Conservation (phyloP, 345 rosid genomes). For the Pugionium dolabratum region DNA sequence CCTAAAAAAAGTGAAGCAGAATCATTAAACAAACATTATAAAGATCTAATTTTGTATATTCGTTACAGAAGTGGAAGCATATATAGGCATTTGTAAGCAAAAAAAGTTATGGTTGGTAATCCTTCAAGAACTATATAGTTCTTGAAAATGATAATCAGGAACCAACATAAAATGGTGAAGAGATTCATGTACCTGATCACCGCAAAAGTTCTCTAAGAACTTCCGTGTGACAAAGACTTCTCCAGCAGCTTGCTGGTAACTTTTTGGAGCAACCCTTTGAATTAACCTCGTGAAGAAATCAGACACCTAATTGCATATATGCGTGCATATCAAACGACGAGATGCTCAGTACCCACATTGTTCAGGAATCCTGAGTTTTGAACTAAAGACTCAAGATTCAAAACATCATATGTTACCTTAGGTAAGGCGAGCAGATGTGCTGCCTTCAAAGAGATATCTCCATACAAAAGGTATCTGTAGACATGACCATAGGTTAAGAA, state of each 20-base stretch:
- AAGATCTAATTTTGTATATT: not conserved
- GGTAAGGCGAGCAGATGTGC: slow-evolving; percentile 87
- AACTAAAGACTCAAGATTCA: slow-evolving; percentile 3
- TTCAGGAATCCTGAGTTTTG: slow-evolving; percentile 3
- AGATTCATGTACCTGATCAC: slow-evolving; percentile 73
- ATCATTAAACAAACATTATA: slow-evolving; percentile 6
- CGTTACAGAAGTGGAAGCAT: too few relatives aligned
- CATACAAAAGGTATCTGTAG: slow-evolving; percentile 84
- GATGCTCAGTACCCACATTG: not conserved
- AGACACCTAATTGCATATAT: slow-evolving; percentile 59
- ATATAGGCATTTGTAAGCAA: too few relatives aligned
- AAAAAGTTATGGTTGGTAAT: not conserved
- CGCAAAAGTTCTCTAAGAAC: slow-evolving; percentile 88
- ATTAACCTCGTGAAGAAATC: slow-evolving; percentile 84
- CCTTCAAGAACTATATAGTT: not conserved
- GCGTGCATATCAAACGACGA: not conserved
- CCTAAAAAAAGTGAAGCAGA: slow-evolving; percentile 44
- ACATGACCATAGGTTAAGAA: slow-evolving; percentile 1
- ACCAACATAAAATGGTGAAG: not conserved
- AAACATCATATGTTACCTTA: slow-evolving; percentile 50
- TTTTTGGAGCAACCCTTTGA: slow-evolving; percentile 94
- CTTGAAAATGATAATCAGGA: not conserved
- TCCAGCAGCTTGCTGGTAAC: slow-evolving; percentile 88
- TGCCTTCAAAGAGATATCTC: slow-evolving; percentile 82
- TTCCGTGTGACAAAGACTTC: slow-evolving; percentile 87